Percentiles rank a stretch among this genome's conserved stretches.
Conservation (phyloP, 768 basidiomycete genomes). For the Rhodotorula paludigena region DNA sequence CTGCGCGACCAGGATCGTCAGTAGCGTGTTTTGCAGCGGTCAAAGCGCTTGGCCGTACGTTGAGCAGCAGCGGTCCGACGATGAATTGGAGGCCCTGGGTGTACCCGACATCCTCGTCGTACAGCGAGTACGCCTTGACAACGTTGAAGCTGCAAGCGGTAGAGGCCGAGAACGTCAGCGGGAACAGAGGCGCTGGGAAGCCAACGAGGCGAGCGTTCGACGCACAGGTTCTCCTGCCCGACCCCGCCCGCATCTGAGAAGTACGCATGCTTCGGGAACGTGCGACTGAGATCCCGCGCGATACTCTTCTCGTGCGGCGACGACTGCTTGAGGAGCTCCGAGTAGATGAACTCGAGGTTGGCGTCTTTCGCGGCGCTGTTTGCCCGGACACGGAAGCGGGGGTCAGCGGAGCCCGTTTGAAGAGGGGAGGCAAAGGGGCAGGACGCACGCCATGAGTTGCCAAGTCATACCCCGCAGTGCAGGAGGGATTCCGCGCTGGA, state of each 20-base stretch:
- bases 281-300: constrained; percentile 75
- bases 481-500: constrained; percentile 83
- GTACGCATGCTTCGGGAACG: constrained; percentile 94
- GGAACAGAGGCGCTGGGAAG: background rate
- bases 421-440: constrained; percentile 8
- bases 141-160: constrained; percentile 65
- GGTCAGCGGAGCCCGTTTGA: background rate
- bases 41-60: constrained; percentile 53
- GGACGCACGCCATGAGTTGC: constrained; percentile 72
- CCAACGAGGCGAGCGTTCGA: background rate
- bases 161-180: background rate
- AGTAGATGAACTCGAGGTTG: constrained; percentile 75
- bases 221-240: constrained; percentile 79
- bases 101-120: constrained; percentile 81
- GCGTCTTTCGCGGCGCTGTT: constrained; percentile 80
- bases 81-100: constrained; percentile 97
- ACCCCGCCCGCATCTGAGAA: constrained; percentile 91
- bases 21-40: background rate
- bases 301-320: constrained; percentile 94
- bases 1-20: constrained; percentile 50
- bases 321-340: constrained; percentile 70
- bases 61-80: constrained; percentile 84
- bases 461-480: constrained; percentile 90
- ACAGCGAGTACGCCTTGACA: constrained; percentile 93
- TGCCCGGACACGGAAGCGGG: no score